Evolutionary conservation across 139 green algal species (phyloP).

Genomic region (Microglena sp.): DNA sequence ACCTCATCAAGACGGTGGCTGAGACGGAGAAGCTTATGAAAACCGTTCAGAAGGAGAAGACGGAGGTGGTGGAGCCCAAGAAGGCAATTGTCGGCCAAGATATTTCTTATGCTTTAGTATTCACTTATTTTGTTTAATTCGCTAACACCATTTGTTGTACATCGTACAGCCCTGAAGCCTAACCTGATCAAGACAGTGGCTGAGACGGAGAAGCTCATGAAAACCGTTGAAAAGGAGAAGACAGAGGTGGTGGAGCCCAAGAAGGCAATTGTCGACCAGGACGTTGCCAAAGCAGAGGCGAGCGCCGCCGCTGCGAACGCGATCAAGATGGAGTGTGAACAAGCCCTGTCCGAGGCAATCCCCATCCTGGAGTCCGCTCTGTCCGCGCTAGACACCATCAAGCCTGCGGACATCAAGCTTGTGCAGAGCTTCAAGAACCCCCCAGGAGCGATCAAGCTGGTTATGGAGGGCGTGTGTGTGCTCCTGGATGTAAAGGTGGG

Average conservation of each 20-base stretch:
- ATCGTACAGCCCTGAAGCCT: conserved; percentile 36
- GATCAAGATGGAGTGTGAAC: conserved; percentile 77
- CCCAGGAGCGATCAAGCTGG: conserved; percentile 62
- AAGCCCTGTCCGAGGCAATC: conserved; percentile 52
- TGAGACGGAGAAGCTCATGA: conserved; percentile 64
- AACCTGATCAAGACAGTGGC: conserved; percentile 34
- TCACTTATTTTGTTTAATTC: too few species aligned
- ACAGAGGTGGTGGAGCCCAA: conserved; percentile 52
- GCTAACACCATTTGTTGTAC: too few species aligned
- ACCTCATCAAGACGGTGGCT: conserved; percentile 57
- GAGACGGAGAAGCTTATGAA: conserved; percentile 65
- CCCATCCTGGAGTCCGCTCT: conserved; percentile 30
- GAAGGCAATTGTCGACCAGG: conserved; percentile 48
- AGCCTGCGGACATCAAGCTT: conserved; percentile 66
- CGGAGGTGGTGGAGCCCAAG: conserved; percentile 28
- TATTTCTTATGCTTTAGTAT: too few species aligned
- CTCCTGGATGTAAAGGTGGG: conserved; percentile 34
- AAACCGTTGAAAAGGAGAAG: conserved; percentile 42
- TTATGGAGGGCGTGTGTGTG: conserved; percentile 47
- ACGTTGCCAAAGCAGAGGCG: conserved; percentile 51
- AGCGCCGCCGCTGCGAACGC: conserved; percentile 47
- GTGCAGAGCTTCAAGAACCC: conserved; percentile 60
- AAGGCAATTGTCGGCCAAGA: too few species aligned
- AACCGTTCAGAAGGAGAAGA: conserved; percentile 43
- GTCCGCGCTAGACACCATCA: conserved; percentile 70